Base-by-base conservation (phyloP, 1,284 basidiomycete genomes). In the Fomitiporia mediterranea region DNA sequence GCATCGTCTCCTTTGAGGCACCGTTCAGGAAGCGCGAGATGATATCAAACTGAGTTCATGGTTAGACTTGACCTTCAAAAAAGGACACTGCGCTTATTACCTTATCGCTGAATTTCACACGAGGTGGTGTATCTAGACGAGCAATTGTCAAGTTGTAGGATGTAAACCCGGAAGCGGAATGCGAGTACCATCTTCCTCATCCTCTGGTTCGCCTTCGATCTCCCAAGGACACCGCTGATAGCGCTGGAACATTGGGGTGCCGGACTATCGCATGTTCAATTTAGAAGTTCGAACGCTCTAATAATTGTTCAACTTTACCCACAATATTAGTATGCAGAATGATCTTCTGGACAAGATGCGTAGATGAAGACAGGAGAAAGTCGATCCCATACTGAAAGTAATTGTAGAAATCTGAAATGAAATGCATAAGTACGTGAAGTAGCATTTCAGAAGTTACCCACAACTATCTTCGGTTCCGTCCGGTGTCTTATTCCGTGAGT, bases 151-250 rank as follows among this genome's bases (percentile, higher is more conserved):
- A 62, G 5, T 60, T 28, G 27, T 47, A 13, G 48, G 57, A 32
- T 5, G 11, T 42, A 38, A 25, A 43, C 6, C 7, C 19, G 53
- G 54, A 60, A 34, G 28, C 47, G 13, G 30, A 4, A 37, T 8
- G 46, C 35, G 55, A 38, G 37, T 57, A 85, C 85, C 85, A 67
- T 87, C 84, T 71, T 89, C 84, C 55, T 89, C 83, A 57, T 91
- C 88, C 70, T 89, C 86, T 27, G 84, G 82, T 55, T 70, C 74
- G 7, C 82, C 84, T 66, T 86, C 81, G 30, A 95, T 79, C 63
- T 86, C 82, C 92, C 92, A 95, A 35, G 86, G 88, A 69, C 92
- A 94, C 17, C 91, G 84, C 64, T 93, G 90, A 66, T 94, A 92
- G 19, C 86, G 79, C 67, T 94, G 92, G 66, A 95, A 95, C 38